Evolutionary conservation across 768 basidiomycete species (phyloP).

Genomic region (Tylopilus subfusipes): DNA sequence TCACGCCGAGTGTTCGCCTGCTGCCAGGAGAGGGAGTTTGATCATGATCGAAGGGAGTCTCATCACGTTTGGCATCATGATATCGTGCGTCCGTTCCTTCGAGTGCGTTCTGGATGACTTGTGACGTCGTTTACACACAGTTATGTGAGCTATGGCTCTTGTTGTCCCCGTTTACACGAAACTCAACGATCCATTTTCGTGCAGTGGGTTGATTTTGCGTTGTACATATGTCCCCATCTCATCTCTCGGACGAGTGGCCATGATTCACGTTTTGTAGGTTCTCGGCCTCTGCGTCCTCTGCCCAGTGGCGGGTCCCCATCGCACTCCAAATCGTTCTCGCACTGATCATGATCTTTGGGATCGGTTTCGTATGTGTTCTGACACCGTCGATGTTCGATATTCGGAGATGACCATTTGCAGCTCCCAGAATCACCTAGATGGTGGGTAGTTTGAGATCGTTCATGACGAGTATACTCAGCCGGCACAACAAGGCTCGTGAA

Average conservation of each 20-base stretch:
- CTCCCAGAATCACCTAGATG: slow-evolving; percentile 60
- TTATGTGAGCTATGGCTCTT: slow-evolving; percentile 17
- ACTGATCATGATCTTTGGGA: slow-evolving; percentile 44
- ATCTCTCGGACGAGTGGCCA: not conserved
- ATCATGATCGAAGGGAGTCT: slow-evolving; percentile 65
- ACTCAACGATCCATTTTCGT: slow-evolving; percentile 7
- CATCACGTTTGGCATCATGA: slow-evolving; percentile 61
- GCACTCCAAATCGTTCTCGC: slow-evolving; percentile 58
- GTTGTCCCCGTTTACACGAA: not conserved
- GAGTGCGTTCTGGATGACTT: not conserved
- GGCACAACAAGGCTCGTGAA: slow-evolving; percentile 46
- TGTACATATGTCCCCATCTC: slow-evolving; percentile 44
- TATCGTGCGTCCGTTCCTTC: slow-evolving; percentile 43
- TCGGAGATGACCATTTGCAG: slow-evolving; percentile 26
- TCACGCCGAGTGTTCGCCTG: slow-evolving; percentile 63
- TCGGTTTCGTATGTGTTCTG: slow-evolving; percentile 43
- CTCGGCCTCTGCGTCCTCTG: slow-evolving; percentile 48
- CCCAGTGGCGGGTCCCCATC: slow-evolving; percentile 62
- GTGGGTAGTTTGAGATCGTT: slow-evolving; percentile 22
- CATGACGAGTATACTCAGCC: not conserved
- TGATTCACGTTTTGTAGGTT: slow-evolving; percentile 35
- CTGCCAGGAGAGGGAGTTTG: slow-evolving; percentile 54
- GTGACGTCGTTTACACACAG: slow-evolving; percentile 8
- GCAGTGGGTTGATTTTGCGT: slow-evolving; percentile 63
- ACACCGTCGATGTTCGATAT: not conserved